A percentile compares a stretch with the other conserved stretches of the same genome.
phyloP scores from a whole-genome alignment of 2,329 filamentous ascomycete species.

The Aureobasidium namibiae region DNA sequence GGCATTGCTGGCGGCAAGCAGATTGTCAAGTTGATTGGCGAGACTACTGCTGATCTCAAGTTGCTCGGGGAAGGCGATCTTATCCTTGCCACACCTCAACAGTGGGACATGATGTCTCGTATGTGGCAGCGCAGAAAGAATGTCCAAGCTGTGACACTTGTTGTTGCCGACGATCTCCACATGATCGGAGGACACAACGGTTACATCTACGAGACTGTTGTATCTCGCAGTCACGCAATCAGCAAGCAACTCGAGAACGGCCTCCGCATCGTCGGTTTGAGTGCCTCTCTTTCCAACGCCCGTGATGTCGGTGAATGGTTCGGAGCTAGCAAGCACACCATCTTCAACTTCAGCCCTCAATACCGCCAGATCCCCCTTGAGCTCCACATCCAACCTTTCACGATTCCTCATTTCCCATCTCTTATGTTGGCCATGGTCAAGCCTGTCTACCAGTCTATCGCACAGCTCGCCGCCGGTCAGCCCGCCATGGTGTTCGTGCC shows the following conservation, averaged over 20 bases:
- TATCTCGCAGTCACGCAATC: slow-evolving; percentile 98
- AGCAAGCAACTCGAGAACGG: slow-evolving; percentile 76
- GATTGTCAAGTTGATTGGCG: slow-evolving; percentile 87
- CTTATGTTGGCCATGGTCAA: slow-evolving; percentile 98
- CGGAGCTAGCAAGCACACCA: slow-evolving; percentile 93
- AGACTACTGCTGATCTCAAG: slow-evolving; percentile 84
- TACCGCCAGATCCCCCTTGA: slow-evolving; percentile 83
- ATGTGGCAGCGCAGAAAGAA: slow-evolving; percentile 98
- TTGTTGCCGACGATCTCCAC: slow-evolving; percentile 93
- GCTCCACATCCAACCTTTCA: slow-evolving; percentile 90
- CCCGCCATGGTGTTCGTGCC: slow-evolving; percentile 89
- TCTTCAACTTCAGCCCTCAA: slow-evolving; percentile 96
- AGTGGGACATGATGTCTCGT: slow-evolving; percentile 93
- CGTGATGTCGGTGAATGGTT: slow-evolving; percentile 96
- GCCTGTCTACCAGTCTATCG: slow-evolving; percentile 80
- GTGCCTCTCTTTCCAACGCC: slow-evolving; percentile 86
- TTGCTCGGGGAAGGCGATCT: slow-evolving; percentile 80
- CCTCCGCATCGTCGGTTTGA: slow-evolving; percentile 80
- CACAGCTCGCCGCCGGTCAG: slow-evolving; percentile 75
- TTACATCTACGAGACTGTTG: slow-evolving; percentile 88
- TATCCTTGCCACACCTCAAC: slow-evolving; percentile 81
- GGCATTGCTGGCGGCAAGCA: slow-evolving; percentile 73
- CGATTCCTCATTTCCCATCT: slow-evolving; percentile 92
- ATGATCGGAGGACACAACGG: slow-evolving; percentile 80
- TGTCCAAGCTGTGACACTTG: slow-evolving; percentile 78